Base-by-base conservation (phyloP, 2,329 filamentous ascomycete species). In the Penicillium rolfsii region DNA sequence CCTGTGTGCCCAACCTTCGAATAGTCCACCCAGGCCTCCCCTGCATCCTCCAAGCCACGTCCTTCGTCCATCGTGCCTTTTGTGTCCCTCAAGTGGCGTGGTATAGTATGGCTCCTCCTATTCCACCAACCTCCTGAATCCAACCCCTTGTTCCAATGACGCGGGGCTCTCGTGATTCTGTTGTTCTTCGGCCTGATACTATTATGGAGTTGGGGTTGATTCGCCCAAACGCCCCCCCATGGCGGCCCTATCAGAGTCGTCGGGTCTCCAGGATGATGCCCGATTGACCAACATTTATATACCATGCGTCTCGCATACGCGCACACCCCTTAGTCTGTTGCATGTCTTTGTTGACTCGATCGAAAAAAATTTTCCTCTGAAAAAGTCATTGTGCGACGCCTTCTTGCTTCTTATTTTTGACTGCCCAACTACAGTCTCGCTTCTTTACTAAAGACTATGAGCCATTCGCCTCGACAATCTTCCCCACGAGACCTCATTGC, bases 221-320 rank as follows among this genome's bases (percentile, higher is more conserved):
- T 64, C 57, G 67, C 67, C 67, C 65, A 67, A 67, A 67, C 19
- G 60, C 48, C 36, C 35, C 30, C 24, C 24, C 43, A 26, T 55
- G 30, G 60, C 58, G 59, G 64, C 67, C 65, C 67, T 70, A 70
- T 70, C 62, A 69, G 59, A 60, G 55, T n/a, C 16, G 26, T 57
- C 50, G 43, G 40, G 54, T 54, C 52, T 61, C 52, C 60, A 57
- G 60, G 57, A 58, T 69, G 67, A 52, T 70, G 67, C 67, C 67
- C 67, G 67, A 70, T 69, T 61, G 55, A 60, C 59, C 59, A 57
- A 61, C 56, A 60, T 36, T 66, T 69, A 69, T 67, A 67, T 69
- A 64, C 59, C 61, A 58, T 55, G 54, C 53, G 52, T 38, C 55
- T 59, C 59, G 55, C 55, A 50, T 40, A 59, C 55, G 52, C 66